Conservation (phyloP, 306 rosid species). For the Fagus sylvatica region DNA sequence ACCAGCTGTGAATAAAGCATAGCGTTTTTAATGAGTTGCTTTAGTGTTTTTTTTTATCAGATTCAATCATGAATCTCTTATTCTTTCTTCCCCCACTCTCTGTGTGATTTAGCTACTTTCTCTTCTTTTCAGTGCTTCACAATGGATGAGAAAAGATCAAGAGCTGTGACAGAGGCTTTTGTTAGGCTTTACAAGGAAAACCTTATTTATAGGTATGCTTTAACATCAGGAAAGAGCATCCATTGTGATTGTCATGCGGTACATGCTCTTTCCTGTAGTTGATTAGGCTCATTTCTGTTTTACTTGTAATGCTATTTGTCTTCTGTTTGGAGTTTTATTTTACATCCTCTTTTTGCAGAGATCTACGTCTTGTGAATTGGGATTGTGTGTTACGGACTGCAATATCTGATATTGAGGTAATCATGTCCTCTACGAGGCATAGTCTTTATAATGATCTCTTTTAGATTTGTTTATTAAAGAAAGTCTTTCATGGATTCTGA, state of each 20-base stretch:
- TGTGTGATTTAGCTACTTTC: neutral
- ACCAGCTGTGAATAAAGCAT: neutral
- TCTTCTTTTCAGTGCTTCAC: constrained; percentile 74
- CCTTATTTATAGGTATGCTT: constrained; percentile 77
- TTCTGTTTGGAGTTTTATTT: constrained; percentile 1
- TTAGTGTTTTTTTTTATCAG: neutral
- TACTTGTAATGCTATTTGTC: neutral
- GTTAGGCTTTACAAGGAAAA: constrained; percentile 71
- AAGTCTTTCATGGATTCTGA: neutral
- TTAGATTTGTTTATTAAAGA: neutral
- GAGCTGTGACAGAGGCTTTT: constrained; percentile 93
- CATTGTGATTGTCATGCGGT: too few relatives aligned
- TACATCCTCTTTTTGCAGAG: constrained; percentile 50
- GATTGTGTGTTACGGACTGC: constrained; percentile 91
- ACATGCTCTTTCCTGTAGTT: neutral
- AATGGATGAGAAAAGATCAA: constrained; percentile 87
- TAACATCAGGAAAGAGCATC: constrained; percentile 1
- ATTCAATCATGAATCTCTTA: neutral
- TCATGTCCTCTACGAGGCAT: constrained; percentile 9
- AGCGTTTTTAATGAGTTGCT: neutral
- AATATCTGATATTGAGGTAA: constrained; percentile 92
- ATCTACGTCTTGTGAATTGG: constrained; percentile 90
- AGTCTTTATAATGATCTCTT: neutral
- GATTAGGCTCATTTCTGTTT: constrained; percentile 5
- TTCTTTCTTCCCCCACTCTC: neutral